Evolutionary conservation across 208 protist genomes (phyloP).

Genomic region (Trypanosoma congolense): DNA sequence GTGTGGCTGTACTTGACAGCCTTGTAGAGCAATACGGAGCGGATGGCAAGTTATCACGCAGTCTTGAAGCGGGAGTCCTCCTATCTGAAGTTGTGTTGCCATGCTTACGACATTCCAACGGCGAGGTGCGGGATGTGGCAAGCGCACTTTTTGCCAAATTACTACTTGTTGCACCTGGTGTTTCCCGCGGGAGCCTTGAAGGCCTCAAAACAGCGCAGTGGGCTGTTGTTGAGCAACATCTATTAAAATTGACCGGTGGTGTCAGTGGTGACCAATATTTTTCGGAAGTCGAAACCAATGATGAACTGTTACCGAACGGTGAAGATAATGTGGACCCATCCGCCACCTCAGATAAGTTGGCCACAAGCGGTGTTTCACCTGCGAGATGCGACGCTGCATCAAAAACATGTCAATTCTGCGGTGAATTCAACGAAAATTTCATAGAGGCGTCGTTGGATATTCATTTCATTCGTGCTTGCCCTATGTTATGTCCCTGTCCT

Average conservation of each 20-base stretch:
- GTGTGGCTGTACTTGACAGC: constrained; percentile 60
- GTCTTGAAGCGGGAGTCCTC: constrained; percentile 49
- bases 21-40: constrained; percentile 76
- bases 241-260: constrained; percentile 11
- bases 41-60: constrained; percentile 2
- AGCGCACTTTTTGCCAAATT: constrained; percentile 71
- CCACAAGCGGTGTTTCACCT: neutral
- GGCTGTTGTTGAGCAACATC: constrained; percentile 67
- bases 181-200: constrained; percentile 28
- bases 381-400: neutral
- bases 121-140: constrained; percentile 68
- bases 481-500: constrained; percentile 89
- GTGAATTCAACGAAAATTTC: constrained; percentile 64
- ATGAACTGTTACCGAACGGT: neutral
- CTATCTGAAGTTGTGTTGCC: constrained; percentile 57
- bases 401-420: constrained; percentile 85
- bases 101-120: constrained; percentile 70
- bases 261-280: too few species aligned
- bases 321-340: neutral
- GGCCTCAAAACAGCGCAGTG: constrained; percentile 72
- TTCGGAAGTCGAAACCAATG: constrained; percentile 12
- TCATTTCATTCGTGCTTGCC: constrained; percentile 83
- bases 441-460: constrained; percentile 70
- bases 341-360: neutral
- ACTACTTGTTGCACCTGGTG: constrained; percentile 28